phyloP scores from a whole-genome alignment of 2,329 filamentous ascomycete species.

The Basipetospora sp. region DNA sequence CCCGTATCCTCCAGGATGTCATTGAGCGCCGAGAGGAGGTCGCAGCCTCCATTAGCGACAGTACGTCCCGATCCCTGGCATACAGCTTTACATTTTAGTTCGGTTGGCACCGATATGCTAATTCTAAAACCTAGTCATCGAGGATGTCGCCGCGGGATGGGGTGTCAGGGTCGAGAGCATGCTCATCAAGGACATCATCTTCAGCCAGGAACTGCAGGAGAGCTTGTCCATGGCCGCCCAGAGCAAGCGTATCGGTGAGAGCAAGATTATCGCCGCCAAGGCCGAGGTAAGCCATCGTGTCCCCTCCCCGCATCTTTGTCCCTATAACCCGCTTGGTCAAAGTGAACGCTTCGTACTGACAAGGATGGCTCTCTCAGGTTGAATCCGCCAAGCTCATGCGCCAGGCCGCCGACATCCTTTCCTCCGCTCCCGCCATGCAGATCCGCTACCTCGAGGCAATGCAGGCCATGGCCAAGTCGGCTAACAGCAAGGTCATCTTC shows the following conservation, averaged over 20 bases:
- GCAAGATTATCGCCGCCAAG: constrained; percentile 93
- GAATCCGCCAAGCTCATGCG: constrained; percentile 89
- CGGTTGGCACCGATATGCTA: too few relatives aligned
- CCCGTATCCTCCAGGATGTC: constrained; percentile 88
- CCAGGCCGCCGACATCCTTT: constrained; percentile 85
- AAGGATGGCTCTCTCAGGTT: constrained; percentile 47
- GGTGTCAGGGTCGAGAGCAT: constrained; percentile 94
- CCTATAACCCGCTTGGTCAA: too few relatives aligned
- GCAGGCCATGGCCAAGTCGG: constrained; percentile 94
- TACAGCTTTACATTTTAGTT: too few relatives aligned
- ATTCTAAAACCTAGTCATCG: too few relatives aligned
- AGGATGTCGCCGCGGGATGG: constrained; percentile 86
- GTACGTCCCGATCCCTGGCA: too few relatives aligned
- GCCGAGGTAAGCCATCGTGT: constrained; percentile 45
- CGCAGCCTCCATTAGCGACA: constrained; percentile 85
- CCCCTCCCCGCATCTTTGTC: neutral
- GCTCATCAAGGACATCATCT: constrained; percentile 98
- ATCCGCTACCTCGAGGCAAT: constrained; percentile 96
- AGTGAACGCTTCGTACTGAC: too few relatives aligned
- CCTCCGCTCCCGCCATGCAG: constrained; percentile 89
- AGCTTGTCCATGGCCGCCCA: constrained; percentile 96
- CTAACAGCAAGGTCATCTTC: constrained; percentile 81
- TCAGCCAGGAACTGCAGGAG: constrained; percentile 88
- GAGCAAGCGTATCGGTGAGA: constrained; percentile 94
- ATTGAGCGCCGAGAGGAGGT: constrained; percentile 97